Evolutionary conservation across 192 early-diverging fungal genomes (phyloP), one percentile per base, ranked within the genome.

Genomic region (Gonapodya sp.): DNA sequence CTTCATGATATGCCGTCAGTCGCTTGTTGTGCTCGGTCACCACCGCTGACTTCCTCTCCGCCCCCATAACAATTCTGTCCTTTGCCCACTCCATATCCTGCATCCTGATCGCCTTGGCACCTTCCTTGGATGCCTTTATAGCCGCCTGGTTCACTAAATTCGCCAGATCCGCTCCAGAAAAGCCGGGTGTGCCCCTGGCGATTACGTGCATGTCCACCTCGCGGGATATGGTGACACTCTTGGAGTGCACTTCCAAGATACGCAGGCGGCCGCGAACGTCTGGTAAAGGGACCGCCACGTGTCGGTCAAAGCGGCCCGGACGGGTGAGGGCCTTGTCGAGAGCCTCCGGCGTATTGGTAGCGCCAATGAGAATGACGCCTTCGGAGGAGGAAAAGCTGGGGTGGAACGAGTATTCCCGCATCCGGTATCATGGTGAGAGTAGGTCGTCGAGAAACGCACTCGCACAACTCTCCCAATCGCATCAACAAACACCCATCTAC

Each of bases 131-230:
- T 0, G 97, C 98, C 80, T 94, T 91, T 82, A 99, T 97, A 0
- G 98, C 98, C 0, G 97, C 97, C 36, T 97, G 94, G 85, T 99
- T 99, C 83, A 99, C 91, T 34, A 99, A 88, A 81, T 99, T 99
- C 78, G 96, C 94, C 18, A 99, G 85, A 84, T 99, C 96, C n/a
- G 98, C 98, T 37, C 98, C 98, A n/a, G 95, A 97, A 84, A 99
- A 99, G 18, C 98, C 98, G 1, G 97, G 96, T 2, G 98, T 98
- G 35, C 98, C 97, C 35, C 97, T 90, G 1, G 98, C 96, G 81
- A 98, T 93, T 0, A 94, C 88, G 79, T 87, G 89, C 30, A 95
- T 86, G 78, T 99, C 91, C 0, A 98, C 94, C 35, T 93, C 90
- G 1, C 84, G 73, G n/a, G 85, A 86, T 73, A 98, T 84, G 31